A percentile compares a stretch with the other conserved stretches of the same genome.
These are phyloP conservation scores for Botrytis paeoniae DNA, from an alignment of 2,329 filamentous ascomycete genomes.

Conservation along the genomic window DNA sequence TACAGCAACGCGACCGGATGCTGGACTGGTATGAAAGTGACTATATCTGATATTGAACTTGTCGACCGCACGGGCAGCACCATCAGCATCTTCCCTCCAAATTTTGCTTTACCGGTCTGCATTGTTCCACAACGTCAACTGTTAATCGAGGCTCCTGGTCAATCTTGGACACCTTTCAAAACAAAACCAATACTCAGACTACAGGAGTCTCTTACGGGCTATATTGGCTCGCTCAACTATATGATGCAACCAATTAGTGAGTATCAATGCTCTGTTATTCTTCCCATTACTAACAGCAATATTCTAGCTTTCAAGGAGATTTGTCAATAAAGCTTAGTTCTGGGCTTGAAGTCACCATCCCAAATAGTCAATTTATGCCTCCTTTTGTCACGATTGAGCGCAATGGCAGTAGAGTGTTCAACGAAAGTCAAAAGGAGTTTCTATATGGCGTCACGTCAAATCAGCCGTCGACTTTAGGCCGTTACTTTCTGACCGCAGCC, in stretches of 20 bases:
- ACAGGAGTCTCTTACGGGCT: slow-evolving; percentile 7
- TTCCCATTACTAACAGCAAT: not conserved
- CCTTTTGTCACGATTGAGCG: not conserved
- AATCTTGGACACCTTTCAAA: not conserved
- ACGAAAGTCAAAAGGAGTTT: not conserved
- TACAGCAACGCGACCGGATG: slow-evolving; percentile 4
- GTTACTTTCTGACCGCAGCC: slow-evolving; percentile 6
- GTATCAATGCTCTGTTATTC: not conserved
- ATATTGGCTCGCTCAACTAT: not conserved
- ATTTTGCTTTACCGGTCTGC: slow-evolving; percentile 8
- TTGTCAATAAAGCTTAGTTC: slow-evolving; percentile 7
- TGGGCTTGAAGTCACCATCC: not conserved
- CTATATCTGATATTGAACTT: slow-evolving; percentile 11
- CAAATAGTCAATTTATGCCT: slow-evolving; percentile 7
- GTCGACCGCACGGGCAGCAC: not conserved
- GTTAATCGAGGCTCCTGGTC: slow-evolving; percentile 2
- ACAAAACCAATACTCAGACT: not conserved
- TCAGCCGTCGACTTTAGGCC: slow-evolving; percentile 2
- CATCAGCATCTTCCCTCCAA: not conserved
- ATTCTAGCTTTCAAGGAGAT: slow-evolving; percentile 4
- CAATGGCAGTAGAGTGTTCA: not conserved
- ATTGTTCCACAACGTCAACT: slow-evolving; percentile 11
- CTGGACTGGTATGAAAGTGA: slow-evolving; percentile 12
- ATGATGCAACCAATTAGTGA: slow-evolving; percentile 1
- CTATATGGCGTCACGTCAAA: not conserved